These are phyloP conservation scores for Eucalyptus fibrosa DNA, from an alignment of 345 rosid genomes.

Conservation along the genomic window DNA sequence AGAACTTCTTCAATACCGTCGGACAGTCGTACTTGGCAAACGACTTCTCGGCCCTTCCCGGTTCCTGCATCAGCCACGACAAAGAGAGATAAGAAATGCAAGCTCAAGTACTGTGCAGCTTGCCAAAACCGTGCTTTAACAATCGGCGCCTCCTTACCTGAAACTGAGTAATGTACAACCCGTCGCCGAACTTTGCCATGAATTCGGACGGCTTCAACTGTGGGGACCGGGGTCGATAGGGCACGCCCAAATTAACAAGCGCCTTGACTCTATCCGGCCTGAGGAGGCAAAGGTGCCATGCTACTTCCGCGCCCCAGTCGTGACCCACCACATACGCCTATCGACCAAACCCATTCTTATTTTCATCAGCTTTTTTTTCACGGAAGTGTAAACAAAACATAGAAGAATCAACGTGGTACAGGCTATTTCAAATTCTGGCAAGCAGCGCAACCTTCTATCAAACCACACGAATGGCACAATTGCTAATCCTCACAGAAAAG, in stretches of 20 bases:
- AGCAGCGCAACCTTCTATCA: background rate
- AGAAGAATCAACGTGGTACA: background rate
- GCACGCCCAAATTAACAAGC: background rate
- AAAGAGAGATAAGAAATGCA: background rate
- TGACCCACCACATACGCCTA: constrained; percentile 9
- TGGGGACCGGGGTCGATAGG: constrained; percentile 6
- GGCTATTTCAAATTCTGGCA: background rate
- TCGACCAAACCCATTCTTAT: background rate
- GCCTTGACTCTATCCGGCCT: constrained; percentile 23
- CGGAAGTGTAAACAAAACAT: background rate
- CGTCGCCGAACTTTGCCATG: background rate
- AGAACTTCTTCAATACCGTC: constrained; percentile 13
- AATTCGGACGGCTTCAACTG: background rate
- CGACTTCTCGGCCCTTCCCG: constrained; percentile 7
- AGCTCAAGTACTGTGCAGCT: background rate
- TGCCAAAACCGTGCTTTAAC: background rate
- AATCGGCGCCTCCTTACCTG: background rate
- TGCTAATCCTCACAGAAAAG: too few relatives aligned
- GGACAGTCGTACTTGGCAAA: constrained; percentile 2
- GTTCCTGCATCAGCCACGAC: background rate
- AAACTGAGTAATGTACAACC: constrained; percentile 1
- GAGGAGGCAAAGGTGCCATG: constrained; percentile 6
- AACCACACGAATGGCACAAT: too few relatives aligned
- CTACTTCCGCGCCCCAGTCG: constrained; percentile 2
- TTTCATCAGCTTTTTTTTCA: background rate